Conservation (phyloP, 1,139 yeast species). For the Magnusiomyces paraingens region DNA sequence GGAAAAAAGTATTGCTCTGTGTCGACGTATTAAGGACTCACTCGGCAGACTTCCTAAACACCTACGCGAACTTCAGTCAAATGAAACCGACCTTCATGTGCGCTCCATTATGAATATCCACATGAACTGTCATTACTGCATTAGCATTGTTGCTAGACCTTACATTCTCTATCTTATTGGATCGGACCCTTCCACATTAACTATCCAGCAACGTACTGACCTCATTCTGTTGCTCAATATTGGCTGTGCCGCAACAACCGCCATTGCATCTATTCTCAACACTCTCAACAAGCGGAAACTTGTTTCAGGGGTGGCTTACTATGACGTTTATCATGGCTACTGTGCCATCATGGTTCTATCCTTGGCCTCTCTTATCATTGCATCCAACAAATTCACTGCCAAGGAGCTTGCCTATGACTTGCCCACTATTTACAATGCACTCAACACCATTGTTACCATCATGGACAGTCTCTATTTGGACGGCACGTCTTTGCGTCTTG, state of each 20-base stretch:
- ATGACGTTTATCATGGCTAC: constrained; percentile 16
- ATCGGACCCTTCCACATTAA: constrained; percentile 9
- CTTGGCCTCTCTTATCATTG: constrained; percentile 11
- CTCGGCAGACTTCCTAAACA: constrained; percentile 11
- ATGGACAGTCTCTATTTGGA: constrained; percentile 15
- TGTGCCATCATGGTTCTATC: constrained; percentile 15
- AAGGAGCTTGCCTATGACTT: constrained; percentile 11
- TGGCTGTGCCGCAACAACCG: constrained; percentile 16
- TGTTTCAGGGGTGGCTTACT: constrained; percentile 13
- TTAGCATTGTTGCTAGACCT: constrained; percentile 15
- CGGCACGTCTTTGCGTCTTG: constrained; percentile 15
- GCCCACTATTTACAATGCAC: constrained; percentile 9
- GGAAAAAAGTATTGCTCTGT: constrained; percentile 10
- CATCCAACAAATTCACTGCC: constrained; percentile 13
- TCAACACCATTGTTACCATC: constrained; percentile 11
- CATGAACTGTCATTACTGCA: constrained; percentile 14
- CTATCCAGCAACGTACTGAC: constrained; percentile 12
- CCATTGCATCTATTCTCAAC: constrained; percentile 14
- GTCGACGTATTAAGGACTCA: constrained; percentile 13
- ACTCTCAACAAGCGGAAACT: constrained; percentile 10
- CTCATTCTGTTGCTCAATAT: constrained; percentile 10
- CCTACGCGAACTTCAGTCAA: constrained; percentile 11
- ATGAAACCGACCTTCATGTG: constrained; percentile 12
- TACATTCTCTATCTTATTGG: constrained; percentile 15
- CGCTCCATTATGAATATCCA: constrained; percentile 15